Evolutionary conservation across 1,284 basidiomycete species (phyloP), one percentile per base, ranked within the genome.

Genomic region (Apiotrichum veenhuisii): DNA sequence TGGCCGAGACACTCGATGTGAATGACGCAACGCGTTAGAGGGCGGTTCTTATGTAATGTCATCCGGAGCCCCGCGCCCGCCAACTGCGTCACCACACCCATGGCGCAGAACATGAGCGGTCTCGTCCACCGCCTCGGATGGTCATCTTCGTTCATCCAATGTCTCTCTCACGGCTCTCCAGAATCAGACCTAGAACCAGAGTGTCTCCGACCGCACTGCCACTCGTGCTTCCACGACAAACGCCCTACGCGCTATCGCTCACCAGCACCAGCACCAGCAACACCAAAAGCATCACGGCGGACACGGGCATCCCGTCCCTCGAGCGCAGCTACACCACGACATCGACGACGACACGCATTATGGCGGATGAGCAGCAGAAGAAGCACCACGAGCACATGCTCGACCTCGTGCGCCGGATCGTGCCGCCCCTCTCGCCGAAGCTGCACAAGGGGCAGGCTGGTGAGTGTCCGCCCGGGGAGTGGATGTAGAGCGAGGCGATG

Each of bases 371-470:
- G 53, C 17, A 40, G 41, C 17, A 22, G 4, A n/a, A 14, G 5
- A 8, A 22, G 12, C 23, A 68, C 61, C 74, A 77, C 61, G 65
- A 66, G 22, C 71, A 75, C 55, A 62, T 75, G 33, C 68, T 77
- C 50, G 55, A 61, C 33, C 64, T 74, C 40, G 70, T 76, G 30
- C 64, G 64, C 25, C 63, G 67, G 55, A 70, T 78, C 62, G 74
- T 78, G 43, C 77, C 77, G 2, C 77, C 77, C 11, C 62, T 78
- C 18, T 74, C 73, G 18, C 57, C 55, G 3, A 84, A 86, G 45
- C 79, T 97, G 37, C 92, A 96, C 80, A 98, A 98, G 73, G 95
- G 95, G 14, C 95, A 98, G 80, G 94, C 92, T 54, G 93, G 92
- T 83, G 59, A 64, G 79, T 75, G 5, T n/a, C 8, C 12, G 12